Base-by-base conservation (phyloP, 2,329 filamentous ascomycete genomes). In the Trichoderma sp. region DNA sequence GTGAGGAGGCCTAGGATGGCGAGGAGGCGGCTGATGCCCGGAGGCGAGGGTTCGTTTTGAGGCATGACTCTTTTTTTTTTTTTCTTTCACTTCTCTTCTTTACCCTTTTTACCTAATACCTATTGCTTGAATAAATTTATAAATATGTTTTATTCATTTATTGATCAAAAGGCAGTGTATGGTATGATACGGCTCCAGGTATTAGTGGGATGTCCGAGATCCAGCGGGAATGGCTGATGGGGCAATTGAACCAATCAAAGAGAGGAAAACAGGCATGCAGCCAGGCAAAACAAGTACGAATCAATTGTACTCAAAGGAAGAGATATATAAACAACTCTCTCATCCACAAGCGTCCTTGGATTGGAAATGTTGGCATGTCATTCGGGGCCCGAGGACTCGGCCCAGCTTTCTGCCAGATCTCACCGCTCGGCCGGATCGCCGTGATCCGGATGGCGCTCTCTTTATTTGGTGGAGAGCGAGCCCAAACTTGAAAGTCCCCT, bases 1-100 rank as follows among this genome's bases (percentile, higher is more conserved):
- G 88, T 79, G 58, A 88, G 73, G 66, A 89, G 74, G 61, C 84
- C 85, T 71, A 89, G 74, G 72, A 86, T 77, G 71, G 80, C 83
- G 71, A 88, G 79, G 70, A 84, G 76, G 68, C 79, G 78, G 73
- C 72, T 73, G 68, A 80, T 72, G 68, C 76, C 74, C 57, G 73
- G 72, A 67, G 64, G 72, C 68, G 64, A 49, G 24, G 72, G 69
- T 40, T 72, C 59, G 58, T 57, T 71, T 72, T 68, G 70, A 58
- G 70, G 71, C 66, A 71, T 71, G 14, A 64, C 16, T 27, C n/a
- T 11, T 10, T 27, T n/a, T 4, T n/a, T 19, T 5, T 40, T 0
- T 8, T 3, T 43, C 4, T 43, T 8, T 10, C n/a, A n/a, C n/a
- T n/a, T n/a, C n/a, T n/a, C 19, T 16, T 19, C 16, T 7, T 5